Base-by-base conservation (phyloP, 2,329 filamentous ascomycete species). In the Microascus cirrosus region DNA sequence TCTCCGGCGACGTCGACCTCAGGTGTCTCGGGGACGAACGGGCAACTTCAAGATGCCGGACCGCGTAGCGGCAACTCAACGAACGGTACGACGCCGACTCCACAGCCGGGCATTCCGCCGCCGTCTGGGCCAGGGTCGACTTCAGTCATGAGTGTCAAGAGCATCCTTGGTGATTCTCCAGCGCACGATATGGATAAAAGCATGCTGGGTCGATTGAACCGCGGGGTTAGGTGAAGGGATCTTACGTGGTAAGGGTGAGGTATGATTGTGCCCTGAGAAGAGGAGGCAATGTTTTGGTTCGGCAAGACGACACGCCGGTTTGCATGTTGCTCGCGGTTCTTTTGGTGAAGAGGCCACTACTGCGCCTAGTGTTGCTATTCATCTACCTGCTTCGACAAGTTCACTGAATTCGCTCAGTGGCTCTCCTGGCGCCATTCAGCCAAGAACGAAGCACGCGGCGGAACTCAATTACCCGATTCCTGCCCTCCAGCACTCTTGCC, bases 141-240 rank as follows among this genome's bases (percentile, higher is more conserved):
- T 2, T 57, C 55, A 1, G 55, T 57, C 2, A 57, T 57, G 55
- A 57, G 55, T 24, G 55, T 57, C 4, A 57, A 36, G 45, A 53
- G 32, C 13, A 52, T 57, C 28, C 45, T 57, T 11, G 55, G 48
- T 11, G 32, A 53, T 10, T 24, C 48, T 11, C 45, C 32, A 1
- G 45, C 45, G 32, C 48, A 42, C 22, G 55, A 57, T 24, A 57
- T 57, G n/a, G 55, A 53, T 28, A 34, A 48, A 22, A 57, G 53
- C 28, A 57, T 57, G 55, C 55, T 57, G 10, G 45, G 48, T 12
- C 48, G 48, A 15, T 48, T 57, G 13, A n/a, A 39, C 34, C 28
- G 55, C 20, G 13, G 45, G 18, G n/a, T 11, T 2, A 28, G 28
- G n/a, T 57, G 50, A 53, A 36, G 22, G 10, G 7, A 15, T 25